Conservation (phyloP, 306 rosid genomes). For the Prinsepia uniflora region DNA sequence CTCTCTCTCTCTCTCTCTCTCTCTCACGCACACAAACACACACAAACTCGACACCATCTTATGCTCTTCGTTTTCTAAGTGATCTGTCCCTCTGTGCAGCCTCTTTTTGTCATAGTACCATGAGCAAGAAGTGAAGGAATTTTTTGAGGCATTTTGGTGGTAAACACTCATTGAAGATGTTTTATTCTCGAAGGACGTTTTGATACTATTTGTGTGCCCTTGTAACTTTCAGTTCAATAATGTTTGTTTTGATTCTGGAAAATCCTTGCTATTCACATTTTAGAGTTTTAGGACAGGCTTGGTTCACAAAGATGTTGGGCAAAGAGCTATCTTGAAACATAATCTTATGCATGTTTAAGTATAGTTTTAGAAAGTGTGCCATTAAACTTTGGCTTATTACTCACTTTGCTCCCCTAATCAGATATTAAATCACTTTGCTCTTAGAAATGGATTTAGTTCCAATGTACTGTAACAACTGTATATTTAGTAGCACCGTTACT, state of each 20-base stretch:
- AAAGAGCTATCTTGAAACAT: constrained; percentile 16
- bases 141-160: constrained; percentile 26
- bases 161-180: constrained; percentile 10
- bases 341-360: constrained; percentile 14
- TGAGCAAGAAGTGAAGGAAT: constrained; percentile 35
- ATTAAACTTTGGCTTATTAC: too few relatives aligned
- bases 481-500: too few relatives aligned
- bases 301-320: constrained; percentile 11
- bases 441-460: too few relatives aligned
- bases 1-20: constrained; percentile 13
- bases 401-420: not conserved
- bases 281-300: constrained; percentile 3
- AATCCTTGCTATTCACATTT: constrained; percentile 11
- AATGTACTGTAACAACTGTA: too few relatives aligned
- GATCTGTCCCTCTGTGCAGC: constrained; percentile 41
- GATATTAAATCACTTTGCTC: too few relatives aligned
- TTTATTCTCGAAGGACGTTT: constrained; percentile 18
- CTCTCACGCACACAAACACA: not conserved
- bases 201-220: constrained; percentile 17
- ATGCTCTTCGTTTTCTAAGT: constrained; percentile 24
- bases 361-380: constrained; percentile 22
- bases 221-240: constrained; percentile 20
- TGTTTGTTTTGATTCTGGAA: constrained; percentile 20
- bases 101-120: constrained; percentile 64
- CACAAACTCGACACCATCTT: not conserved